Percentiles rank a stretch among this genome's conserved stretches.
These are phyloP conservation scores for Microsporum ferrugineum DNA, from an alignment of 2,329 filamentous ascomycete genomes.

Conservation along the genomic window DNA sequence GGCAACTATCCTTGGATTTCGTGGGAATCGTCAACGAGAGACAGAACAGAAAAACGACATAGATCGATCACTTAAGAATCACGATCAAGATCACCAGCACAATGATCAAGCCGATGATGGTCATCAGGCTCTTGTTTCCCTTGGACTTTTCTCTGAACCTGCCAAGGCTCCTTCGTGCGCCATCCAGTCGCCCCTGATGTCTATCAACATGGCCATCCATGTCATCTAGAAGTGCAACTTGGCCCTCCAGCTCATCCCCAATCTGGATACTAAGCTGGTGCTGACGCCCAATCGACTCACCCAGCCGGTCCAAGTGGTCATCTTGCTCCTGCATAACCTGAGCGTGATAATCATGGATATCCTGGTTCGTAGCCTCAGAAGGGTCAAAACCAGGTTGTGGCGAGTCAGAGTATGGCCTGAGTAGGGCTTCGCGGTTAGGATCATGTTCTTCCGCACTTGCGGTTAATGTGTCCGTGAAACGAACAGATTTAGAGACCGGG, in stretches of 20 bases:
- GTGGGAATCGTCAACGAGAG: background rate
- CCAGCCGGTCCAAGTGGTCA: conserved; percentile 76
- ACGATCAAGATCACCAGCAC: conserved; percentile 72
- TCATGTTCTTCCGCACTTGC: conserved; percentile 31
- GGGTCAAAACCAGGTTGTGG: conserved; percentile 42
- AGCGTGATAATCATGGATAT: conserved; percentile 75
- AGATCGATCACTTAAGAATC: conserved; percentile 54
- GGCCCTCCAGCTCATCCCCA: conserved; percentile 85
- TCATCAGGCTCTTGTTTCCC: conserved; percentile 78
- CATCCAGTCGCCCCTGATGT: conserved; percentile 63
- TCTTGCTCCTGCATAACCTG: conserved; percentile 81
- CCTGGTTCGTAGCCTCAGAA: conserved; percentile 58
- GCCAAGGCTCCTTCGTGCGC: conserved; percentile 61
- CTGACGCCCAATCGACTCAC: conserved; percentile 78
- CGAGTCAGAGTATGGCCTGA: conserved; percentile 49
- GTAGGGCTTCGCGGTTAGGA: conserved; percentile 47
- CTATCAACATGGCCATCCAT: conserved; percentile 72
- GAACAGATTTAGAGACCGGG: conserved; percentile 58
- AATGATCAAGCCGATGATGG: conserved; percentile 71
- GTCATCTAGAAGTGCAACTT: conserved; percentile 80
- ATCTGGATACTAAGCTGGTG: conserved; percentile 91
- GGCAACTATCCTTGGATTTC: background rate
- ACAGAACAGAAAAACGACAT: background rate
- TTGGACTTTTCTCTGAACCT: conserved; percentile 61
- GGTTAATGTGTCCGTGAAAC: conserved; percentile 57